Base-by-base conservation (phyloP, 768 basidiomycete genomes). In the Tulasnella calospora region DNA sequence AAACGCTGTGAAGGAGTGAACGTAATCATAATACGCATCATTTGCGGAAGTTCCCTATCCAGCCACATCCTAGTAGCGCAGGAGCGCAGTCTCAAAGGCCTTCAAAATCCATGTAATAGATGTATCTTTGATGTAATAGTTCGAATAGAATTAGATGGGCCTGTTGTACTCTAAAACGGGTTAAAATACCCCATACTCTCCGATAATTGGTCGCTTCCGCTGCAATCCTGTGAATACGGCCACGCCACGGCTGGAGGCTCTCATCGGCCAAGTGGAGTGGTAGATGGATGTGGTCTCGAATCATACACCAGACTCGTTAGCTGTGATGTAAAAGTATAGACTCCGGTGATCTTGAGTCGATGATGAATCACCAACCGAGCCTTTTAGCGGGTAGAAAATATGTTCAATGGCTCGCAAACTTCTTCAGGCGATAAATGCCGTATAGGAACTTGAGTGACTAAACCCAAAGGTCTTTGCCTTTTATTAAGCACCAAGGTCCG, bases 1-100 rank as follows among this genome's bases (percentile, higher is more conserved):
- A 57, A 81, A 81, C 51, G 41, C 70, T 73, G 81, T 81, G 36
- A 77, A 79, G 38, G 78, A 71, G 40, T 71, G 13, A 35, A 27
- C 1, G 7, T 13, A 51, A n/a, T 71, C 30, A 10, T 27, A n/a
- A 30, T 71, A 35, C 40, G 35, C 21, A 17, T 2, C 44, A 15
- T 13, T 17, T 44, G 35, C 13, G 9, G 70, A 41, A 12, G n/a
- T 23, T n/a, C 7, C 30, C 33, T 71, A 7, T 6, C 51, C 4
- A 51, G 12, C 23, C 51, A 21, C 51, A 23, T n/a, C 51, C 23
- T n/a, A 51, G 8, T n/a, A 1, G n/a, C 51, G n/a, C n/a, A 51
- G 23, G 23, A 23, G 51, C 3, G 46, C 21, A 51, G 51, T 51
- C 51, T 23, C 21, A 51, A 44, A 51, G 51, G 21, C 23, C 51